Evolutionary conservation across 2,329 filamentous ascomycete genomes (phyloP), one percentile per base, ranked within the genome.

Genomic region (Trichophyton schoenleinii): DNA sequence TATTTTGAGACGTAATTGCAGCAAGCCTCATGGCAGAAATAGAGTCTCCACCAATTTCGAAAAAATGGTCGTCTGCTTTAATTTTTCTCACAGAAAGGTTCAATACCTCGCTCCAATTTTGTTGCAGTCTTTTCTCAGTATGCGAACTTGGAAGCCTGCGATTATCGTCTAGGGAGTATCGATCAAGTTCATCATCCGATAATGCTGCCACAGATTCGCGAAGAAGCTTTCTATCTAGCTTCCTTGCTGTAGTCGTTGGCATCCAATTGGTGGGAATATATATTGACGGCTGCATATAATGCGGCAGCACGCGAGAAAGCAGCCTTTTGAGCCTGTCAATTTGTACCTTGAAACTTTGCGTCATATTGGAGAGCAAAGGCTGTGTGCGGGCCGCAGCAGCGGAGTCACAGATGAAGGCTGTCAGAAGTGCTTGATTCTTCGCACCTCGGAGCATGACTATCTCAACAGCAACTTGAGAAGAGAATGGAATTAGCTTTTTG

Each of bases 231-330:
- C 72, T 68, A 64, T 74, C 69, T 53, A 71, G 66, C 63, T 72
- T 75, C 28, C 72, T 71, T 59, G 66, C 63, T 0, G 66, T 34
- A 18, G 67, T 70, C 1, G 72, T 58, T 0, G 74, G 48, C 18
- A 61, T 52, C 31, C n/a, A n/a, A 7, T 31, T n/a, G 20, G 74
- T 64, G 0, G 70, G 71, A 58, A 75, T 66, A 61, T 70, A 73
- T 53, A 70, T 64, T 0, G 68, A 66, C 3, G 73, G 73, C 3
- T 74, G 67, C 64, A 74, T 74, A 65, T 74, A 74, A 5, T 66
- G 64, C 2, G 73, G 70, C 5, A 74, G 38, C 1, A 57, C 6
- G 48, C n/a, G 15, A 52, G 20, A 20, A 11, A 52, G 57, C 28
- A 11, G 20, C 18, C 5, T 58, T 53, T 7, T 68, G 60, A 7